Percentiles rank a stretch among this genome's conserved stretches.
Conservation (phyloP, 139 green algal genomes). For the Chlorella sp. region DNA sequence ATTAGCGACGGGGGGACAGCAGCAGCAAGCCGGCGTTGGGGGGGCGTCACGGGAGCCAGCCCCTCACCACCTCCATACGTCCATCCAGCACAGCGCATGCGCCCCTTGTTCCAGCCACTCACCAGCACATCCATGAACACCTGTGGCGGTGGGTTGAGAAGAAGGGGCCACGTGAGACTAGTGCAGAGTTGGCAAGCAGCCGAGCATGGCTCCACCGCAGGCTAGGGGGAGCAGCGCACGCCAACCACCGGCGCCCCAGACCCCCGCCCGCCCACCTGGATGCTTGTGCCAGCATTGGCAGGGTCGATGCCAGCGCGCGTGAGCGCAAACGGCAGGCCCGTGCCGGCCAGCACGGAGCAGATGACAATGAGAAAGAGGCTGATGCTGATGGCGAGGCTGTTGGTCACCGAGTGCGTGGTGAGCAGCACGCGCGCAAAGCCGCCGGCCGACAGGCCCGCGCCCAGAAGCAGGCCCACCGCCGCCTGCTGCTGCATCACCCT, state of each 20-base stretch:
- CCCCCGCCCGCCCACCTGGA: slow-evolving; percentile 45
- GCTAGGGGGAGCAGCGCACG: too few species aligned
- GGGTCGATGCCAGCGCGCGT: slow-evolving; percentile 70
- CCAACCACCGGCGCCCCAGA: not conserved
- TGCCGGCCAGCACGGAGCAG: slow-evolving; percentile 73
- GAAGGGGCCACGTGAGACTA: too few species aligned
- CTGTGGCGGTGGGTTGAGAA: too few species aligned
- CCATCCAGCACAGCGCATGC: too few species aligned
- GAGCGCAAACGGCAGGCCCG: slow-evolving; percentile 83
- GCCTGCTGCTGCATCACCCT: slow-evolving; percentile 73
- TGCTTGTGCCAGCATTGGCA: slow-evolving; percentile 85
- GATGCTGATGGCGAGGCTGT: slow-evolving; percentile 74
- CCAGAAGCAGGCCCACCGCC: slow-evolving; percentile 76
- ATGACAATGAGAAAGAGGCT: slow-evolving; percentile 87
- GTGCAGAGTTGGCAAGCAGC: too few species aligned
- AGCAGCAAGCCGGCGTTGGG: not conserved
- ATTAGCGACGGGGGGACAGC: slow-evolving; percentile 29
- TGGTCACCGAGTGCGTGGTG: slow-evolving; percentile 67
- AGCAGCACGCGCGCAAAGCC: slow-evolving; percentile 82
- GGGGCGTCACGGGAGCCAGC: too few species aligned
- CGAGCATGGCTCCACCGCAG: too few species aligned
- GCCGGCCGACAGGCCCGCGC: slow-evolving; percentile 56
- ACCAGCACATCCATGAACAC: too few species aligned
- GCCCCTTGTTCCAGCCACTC: too few species aligned
- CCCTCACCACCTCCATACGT: too few species aligned